A percentile compares a stretch with the other conserved stretches of the same genome.
phyloP scores from a whole-genome alignment of 371 early-diverging fungal genomes.

The Haplosporangium sp. region DNA sequence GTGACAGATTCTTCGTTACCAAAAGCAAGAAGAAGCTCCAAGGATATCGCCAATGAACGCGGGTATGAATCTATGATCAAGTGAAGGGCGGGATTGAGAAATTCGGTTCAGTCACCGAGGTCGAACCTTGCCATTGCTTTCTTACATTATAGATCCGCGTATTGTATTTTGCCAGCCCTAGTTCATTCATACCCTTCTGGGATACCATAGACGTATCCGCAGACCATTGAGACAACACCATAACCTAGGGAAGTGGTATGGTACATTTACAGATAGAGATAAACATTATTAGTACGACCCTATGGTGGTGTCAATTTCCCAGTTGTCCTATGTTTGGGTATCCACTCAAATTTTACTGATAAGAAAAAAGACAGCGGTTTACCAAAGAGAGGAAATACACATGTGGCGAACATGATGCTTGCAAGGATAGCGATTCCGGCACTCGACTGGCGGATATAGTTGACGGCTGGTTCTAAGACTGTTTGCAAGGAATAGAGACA shows the following conservation, averaged over 20 bases:
- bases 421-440: conserved; percentile 26
- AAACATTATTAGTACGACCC: background rate
- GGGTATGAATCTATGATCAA: conserved; percentile 30
- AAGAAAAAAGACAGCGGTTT: background rate
- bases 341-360: no score
- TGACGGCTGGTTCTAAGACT: conserved; percentile 43
- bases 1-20: conserved; percentile 7
- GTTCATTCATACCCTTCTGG: conserved; percentile 30
- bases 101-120: background rate
- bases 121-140: no score
- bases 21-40: conserved; percentile 35
- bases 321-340: no score
- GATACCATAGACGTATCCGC: conserved; percentile 39
- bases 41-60: conserved; percentile 36
- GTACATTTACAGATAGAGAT: background rate
- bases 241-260: conserved; percentile 20
- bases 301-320: no score
- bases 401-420: conserved; percentile 33
- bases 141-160: no score
- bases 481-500: background rate
- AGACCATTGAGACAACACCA: conserved; percentile 37
- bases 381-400: conserved; percentile 49
- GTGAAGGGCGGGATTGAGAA: no score
- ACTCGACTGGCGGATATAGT: conserved; percentile 22
- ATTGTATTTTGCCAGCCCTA: no score